phyloP scores from a whole-genome alignment of 352 stramenopile genomes.

The Pythium coloratum region DNA sequence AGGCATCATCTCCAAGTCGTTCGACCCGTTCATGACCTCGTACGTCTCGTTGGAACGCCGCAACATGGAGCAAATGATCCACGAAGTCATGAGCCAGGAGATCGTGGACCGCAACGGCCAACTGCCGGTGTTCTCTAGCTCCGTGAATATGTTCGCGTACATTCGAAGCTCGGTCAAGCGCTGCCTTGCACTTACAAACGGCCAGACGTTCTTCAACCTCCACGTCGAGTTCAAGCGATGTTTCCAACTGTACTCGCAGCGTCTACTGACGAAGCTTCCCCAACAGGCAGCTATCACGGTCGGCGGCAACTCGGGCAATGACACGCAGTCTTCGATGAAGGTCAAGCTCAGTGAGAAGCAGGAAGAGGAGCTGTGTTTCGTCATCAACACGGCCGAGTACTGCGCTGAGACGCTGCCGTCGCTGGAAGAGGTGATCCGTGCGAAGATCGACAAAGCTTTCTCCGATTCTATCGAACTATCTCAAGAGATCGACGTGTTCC shows the following conservation, averaged over 20 bases:
- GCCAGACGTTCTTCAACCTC: slow-evolving; percentile 97
- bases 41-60: slow-evolving; percentile 96
- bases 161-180: slow-evolving; percentile 98
- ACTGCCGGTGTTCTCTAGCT: slow-evolving; percentile 95
- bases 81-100: slow-evolving; percentile 89
- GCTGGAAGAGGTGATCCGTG: slow-evolving; percentile 94
- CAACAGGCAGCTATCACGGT: slow-evolving; percentile 17
- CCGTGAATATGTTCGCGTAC: slow-evolving; percentile 98
- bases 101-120: slow-evolving; percentile 95
- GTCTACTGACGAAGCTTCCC: slow-evolving; percentile 74
- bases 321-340: slow-evolving; percentile 22
- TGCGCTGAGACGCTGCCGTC: slow-evolving; percentile 96
- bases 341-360: slow-evolving; percentile 86
- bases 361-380: slow-evolving; percentile 95
- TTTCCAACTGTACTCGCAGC: slow-evolving; percentile 74
- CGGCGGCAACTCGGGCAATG: slow-evolving; percentile 3
- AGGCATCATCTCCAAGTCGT: slow-evolving; percentile 90
- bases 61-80: slow-evolving; percentile 95
- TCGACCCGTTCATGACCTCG: slow-evolving; percentile 97
- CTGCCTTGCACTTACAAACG: slow-evolving; percentile 96
- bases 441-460: slow-evolving; percentile 95
- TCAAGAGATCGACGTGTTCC: slow-evolving; percentile 94
- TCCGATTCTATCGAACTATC: slow-evolving; percentile 92
- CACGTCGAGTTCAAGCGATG: slow-evolving; percentile 93
- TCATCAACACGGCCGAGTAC: slow-evolving; percentile 99